Evolutionary conservation across 2,329 filamentous ascomycete species (phyloP).

Genomic region (Penicillium sp.): DNA sequence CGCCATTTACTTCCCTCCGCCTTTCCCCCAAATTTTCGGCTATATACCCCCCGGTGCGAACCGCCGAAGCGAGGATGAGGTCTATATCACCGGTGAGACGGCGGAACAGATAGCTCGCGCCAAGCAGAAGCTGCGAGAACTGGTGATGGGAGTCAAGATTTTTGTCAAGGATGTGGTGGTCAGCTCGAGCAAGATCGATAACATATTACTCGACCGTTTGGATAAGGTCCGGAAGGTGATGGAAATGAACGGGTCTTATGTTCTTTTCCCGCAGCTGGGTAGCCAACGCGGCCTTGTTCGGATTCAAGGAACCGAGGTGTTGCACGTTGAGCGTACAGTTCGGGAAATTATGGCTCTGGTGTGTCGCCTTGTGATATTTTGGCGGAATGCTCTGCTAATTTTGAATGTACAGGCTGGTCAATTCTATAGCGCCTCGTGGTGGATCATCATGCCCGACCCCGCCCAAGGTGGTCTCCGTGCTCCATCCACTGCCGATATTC

Average conservation of each 20-base stretch:
- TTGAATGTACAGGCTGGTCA: slow-evolving; percentile 68
- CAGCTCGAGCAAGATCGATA: slow-evolving; percentile 89
- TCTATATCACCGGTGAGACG: slow-evolving; percentile 91
- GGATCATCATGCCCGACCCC: slow-evolving; percentile 75
- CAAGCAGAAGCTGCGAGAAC: slow-evolving; percentile 86
- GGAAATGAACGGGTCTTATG: slow-evolving; percentile 92
- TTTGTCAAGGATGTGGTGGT: slow-evolving; percentile 91
- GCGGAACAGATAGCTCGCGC: slow-evolving; percentile 80
- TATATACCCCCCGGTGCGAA: slow-evolving; percentile 81
- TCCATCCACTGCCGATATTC: slow-evolving; percentile 67
- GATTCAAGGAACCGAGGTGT: slow-evolving; percentile 87
- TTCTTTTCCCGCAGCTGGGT: slow-evolving; percentile 84
- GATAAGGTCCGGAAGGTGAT: slow-evolving; percentile 98
- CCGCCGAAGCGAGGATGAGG: slow-evolving; percentile 79
- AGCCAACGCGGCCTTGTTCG: slow-evolving; percentile 80
- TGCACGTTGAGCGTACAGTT: slow-evolving; percentile 92
- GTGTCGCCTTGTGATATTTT: slow-evolving; percentile 38
- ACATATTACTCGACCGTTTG: slow-evolving; percentile 81
- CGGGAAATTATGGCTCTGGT: slow-evolving; percentile 93
- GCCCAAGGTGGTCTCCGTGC: slow-evolving; percentile 57
- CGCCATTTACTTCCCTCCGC: slow-evolving; percentile 95
- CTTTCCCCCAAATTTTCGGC: slow-evolving; percentile 86
- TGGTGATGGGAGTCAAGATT: slow-evolving; percentile 75
- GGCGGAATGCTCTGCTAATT: neutral
- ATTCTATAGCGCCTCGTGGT: slow-evolving; percentile 97